Evolutionary conservation across 1,139 yeast species (phyloP), one percentile per base, ranked within the genome.

Genomic region (Blastobotrys apis): DNA sequence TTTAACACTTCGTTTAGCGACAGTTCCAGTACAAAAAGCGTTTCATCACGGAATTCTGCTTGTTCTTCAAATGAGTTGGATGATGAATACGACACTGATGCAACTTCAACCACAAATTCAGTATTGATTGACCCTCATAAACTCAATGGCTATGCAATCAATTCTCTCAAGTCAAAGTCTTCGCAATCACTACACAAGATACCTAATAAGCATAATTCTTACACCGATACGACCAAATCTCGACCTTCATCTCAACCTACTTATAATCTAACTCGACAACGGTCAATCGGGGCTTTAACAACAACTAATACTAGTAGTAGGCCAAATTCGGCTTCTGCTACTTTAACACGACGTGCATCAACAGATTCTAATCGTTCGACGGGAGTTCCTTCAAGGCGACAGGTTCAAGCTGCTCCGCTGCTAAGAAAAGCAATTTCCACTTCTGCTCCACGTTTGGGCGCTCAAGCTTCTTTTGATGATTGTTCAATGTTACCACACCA

Each of bases 131-230:
- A 33, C 43, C 41, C 44, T 22, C 50, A 49, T 37, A 50, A 52
- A 35, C 51, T 54, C 26, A 53, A 53, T 39, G 53, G 56, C 8
- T 53, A 54, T 33, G 53, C 55, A n/a, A 49, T 53, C 23, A 46
- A 47, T 23, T 46, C 56, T 8, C 44, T 53, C 32, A 54, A 54
- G 39, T 50, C 56, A 22, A 39, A 39, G 31, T 32, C 37, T 5
- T 6, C 37, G 8, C 43, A 39, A 9, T 30, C 41, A 6, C 22
- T 38, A 23, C 36, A 17, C 12, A 6, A 19, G n/a, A 23, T 15
- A 16, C 33, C 30, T 16, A 5, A 23, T 15, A 15, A 26, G 20
- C 38, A 20, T 13, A 21, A 16, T 17, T 23, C 26, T 6, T 23
- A 6, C 6, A 6, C 6, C 6, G 26, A 23, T 10, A 23, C 26